Evolutionary conservation across 2,329 filamentous ascomycete genomes (phyloP).

Genomic region (Alternaria novae-zelandiae): DNA sequence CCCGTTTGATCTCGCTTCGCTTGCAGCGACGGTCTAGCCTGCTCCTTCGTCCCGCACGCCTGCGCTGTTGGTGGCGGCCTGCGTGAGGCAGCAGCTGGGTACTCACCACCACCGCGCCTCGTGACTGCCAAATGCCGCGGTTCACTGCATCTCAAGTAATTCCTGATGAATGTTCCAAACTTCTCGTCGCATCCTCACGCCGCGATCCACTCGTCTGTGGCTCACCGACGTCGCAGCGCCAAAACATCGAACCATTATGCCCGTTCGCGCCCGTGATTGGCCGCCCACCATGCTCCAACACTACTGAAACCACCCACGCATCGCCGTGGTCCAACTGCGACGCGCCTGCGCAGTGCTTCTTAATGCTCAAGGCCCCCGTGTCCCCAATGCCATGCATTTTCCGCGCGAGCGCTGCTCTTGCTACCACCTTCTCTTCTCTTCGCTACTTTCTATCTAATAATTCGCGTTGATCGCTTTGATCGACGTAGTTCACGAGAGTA

Average conservation of each 20-base stretch:
- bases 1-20: slow-evolving; percentile 22
- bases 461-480: slow-evolving; percentile 29
- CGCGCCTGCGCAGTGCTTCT: slow-evolving; percentile 39
- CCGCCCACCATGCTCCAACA: slow-evolving; percentile 35
- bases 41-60: slow-evolving; percentile 3
- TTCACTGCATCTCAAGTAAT: not conserved
- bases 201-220: slow-evolving; percentile 3
- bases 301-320: slow-evolving; percentile 44
- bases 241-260: slow-evolving; percentile 34
- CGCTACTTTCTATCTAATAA: slow-evolving; percentile 41
- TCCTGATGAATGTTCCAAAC: not conserved
- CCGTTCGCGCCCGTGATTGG: slow-evolving; percentile 37
- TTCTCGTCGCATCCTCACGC: not conserved
- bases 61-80: slow-evolving; percentile 18
- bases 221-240: slow-evolving; percentile 30
- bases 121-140: not conserved
- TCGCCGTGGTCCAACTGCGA: slow-evolving; percentile 40
- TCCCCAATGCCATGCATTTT: slow-evolving; percentile 33
- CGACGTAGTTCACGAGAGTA: slow-evolving; percentile 43
- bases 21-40: slow-evolving; percentile 16
- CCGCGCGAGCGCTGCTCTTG: slow-evolving; percentile 30
- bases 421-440: slow-evolving; percentile 33
- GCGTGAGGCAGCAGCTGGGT: slow-evolving; percentile 2
- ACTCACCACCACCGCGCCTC: slow-evolving; percentile 12
- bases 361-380: slow-evolving; percentile 42